Percentiles rank a stretch among this genome's conserved stretches.
phyloP scores from a whole-genome alignment of 2,329 filamentous ascomycete species.

The Neurospora sp. region DNA sequence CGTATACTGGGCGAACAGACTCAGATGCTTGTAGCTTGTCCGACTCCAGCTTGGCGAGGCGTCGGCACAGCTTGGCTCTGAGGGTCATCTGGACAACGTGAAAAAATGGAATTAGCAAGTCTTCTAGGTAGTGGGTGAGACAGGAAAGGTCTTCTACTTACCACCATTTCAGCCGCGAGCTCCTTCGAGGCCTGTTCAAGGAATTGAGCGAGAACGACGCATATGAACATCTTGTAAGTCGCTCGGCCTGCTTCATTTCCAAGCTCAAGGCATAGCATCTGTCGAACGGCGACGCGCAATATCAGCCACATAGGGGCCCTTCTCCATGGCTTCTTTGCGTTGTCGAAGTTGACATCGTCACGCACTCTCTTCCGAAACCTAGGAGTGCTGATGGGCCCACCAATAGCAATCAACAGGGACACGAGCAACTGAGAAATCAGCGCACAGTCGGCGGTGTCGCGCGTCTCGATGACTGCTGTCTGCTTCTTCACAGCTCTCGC shows the following conservation, averaged over 20 bases:
- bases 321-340: conserved; percentile 46
- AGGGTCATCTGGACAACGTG: conserved; percentile 22
- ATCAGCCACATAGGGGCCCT: conserved; percentile 51
- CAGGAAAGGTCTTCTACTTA: neutral
- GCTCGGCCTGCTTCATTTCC: conserved; percentile 32
- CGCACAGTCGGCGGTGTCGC: conserved; percentile 46
- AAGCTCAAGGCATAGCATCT: conserved; percentile 33
- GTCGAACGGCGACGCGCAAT: conserved; percentile 45
- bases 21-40: conserved; percentile 21
- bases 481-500: conserved; percentile 42
- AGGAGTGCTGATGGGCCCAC: conserved; percentile 24
- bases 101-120: neutral
- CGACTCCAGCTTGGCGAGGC: conserved; percentile 45
- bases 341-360: conserved; percentile 46
- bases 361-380: conserved; percentile 46
- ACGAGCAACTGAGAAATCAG: conserved; percentile 51
- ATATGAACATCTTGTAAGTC: conserved; percentile 50
- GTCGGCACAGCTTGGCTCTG: conserved; percentile 41
- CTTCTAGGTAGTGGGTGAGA: neutral
- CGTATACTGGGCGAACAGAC: neutral
- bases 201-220: conserved; percentile 34
- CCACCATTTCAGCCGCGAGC: conserved; percentile 27
- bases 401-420: conserved; percentile 45
- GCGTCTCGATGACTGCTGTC: conserved; percentile 36
- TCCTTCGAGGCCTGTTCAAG: conserved; percentile 27